A percentile compares a stretch with the other conserved stretches of the same genome.
These are phyloP conservation scores for Penicillium vulpinum DNA, from an alignment of 2,329 filamentous ascomycete genomes.

Conservation along the genomic window DNA sequence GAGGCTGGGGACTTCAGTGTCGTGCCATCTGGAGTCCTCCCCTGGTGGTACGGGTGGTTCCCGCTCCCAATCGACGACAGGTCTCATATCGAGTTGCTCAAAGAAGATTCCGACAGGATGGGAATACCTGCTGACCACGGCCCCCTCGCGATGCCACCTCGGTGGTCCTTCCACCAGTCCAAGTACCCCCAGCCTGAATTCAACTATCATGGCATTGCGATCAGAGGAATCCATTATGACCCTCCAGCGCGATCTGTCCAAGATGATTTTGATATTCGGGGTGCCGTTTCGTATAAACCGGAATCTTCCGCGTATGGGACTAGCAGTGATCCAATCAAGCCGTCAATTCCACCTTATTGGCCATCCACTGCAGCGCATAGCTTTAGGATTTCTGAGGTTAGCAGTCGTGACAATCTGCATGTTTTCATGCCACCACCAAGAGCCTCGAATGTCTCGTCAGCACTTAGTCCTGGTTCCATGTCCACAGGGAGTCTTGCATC, in stretches of 20 bases:
- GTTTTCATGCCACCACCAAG: slow-evolving; percentile 31
- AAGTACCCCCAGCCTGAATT: slow-evolving; percentile 11
- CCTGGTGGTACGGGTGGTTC: slow-evolving; percentile 4
- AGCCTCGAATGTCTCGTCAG: slow-evolving; percentile 21
- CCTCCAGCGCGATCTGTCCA: slow-evolving; percentile 13
- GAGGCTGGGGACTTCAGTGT: neutral
- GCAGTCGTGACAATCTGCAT: slow-evolving; percentile 25
- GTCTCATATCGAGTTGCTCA: slow-evolving; percentile 2
- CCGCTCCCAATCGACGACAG: slow-evolving; percentile 2
- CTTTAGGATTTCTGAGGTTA: slow-evolving; percentile 28
- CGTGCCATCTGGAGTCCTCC: slow-evolving; percentile 3
- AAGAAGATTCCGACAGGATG: neutral
- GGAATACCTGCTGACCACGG: slow-evolving; percentile 2
- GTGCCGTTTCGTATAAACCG: slow-evolving; percentile 25
- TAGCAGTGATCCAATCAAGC: slow-evolving; percentile 20
- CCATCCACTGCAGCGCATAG: slow-evolving; percentile 43
- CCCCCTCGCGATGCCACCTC: neutral
- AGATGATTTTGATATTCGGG: slow-evolving; percentile 51
- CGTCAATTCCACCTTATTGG: slow-evolving; percentile 32
- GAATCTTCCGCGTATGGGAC: neutral
- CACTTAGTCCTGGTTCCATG: slow-evolving; percentile 31
- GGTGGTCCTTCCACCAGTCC: slow-evolving; percentile 12
- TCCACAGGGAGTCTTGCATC: slow-evolving; percentile 34
- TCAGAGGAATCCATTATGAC: neutral
- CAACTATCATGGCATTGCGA: slow-evolving; percentile 8